These are phyloP conservation scores for Fomitopsis pinicola DNA, from an alignment of 1,284 basidiomycete species.

Conservation along the genomic window DNA sequence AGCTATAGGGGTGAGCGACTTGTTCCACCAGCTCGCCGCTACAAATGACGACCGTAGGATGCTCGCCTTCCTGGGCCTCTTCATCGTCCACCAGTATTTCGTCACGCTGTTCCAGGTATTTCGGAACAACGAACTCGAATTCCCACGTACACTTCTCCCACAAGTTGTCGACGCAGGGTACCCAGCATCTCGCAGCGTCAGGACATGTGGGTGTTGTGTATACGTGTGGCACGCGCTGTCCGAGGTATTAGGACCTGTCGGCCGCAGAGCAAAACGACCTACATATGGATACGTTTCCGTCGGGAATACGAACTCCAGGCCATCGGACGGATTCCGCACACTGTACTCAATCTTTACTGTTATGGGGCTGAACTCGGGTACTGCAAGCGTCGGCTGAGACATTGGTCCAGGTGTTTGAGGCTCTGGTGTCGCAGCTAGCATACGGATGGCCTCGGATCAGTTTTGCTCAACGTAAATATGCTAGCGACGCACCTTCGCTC, in stretches of 20 bases:
- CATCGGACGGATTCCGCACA: constrained; percentile 77
- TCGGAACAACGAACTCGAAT: constrained; percentile 92
- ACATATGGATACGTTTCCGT: constrained; percentile 82
- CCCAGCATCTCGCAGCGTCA: constrained; percentile 93
- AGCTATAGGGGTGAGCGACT: constrained; percentile 91
- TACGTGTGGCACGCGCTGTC: constrained; percentile 85
- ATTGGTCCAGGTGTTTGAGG: constrained; percentile 63
- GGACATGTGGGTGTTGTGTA: constrained; percentile 89
- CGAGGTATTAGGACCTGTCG: constrained; percentile 13
- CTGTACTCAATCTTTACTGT: constrained; percentile 77
- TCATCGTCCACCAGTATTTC: constrained; percentile 46
- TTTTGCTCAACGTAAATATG: not conserved
- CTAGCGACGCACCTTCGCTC: constrained; percentile 41
- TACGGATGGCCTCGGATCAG: constrained; percentile 1
- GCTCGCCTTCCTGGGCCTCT: constrained; percentile 50
- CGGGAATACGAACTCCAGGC: constrained; percentile 83
- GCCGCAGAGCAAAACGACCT: constrained; percentile 31
- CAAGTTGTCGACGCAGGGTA: constrained; percentile 92
- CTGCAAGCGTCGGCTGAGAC: constrained; percentile 35
- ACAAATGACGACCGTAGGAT: constrained; percentile 84
- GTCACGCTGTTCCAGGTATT: constrained; percentile 72
- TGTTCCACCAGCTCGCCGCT: constrained; percentile 95
- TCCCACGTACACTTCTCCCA: constrained; percentile 99
- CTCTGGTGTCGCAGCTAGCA: constrained; percentile 68
- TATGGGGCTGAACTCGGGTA: constrained; percentile 75